These are phyloP conservation scores for Mycena haematopus DNA, from an alignment of 768 basidiomycete species.

Conservation along the genomic window DNA sequence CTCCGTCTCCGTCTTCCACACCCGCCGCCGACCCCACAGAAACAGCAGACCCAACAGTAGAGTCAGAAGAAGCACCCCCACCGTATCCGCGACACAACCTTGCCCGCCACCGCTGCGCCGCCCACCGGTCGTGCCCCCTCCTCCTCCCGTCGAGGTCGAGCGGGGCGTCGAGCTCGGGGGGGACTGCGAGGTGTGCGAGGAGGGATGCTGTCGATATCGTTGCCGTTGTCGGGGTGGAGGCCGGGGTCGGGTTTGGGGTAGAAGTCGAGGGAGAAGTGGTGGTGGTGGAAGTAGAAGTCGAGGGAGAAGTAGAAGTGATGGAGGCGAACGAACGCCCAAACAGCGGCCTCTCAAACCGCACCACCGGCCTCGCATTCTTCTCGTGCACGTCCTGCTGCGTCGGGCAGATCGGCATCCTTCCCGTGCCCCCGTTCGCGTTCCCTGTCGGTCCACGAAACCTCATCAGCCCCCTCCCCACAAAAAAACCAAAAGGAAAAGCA, in stretches of 20 bases:
- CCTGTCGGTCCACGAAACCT: no score
- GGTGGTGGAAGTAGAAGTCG: no score
- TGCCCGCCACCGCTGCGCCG: not conserved
- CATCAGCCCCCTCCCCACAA: no score
- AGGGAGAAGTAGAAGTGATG: no score
- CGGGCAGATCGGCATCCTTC: constrained; percentile 33
- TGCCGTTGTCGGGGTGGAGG: no score
- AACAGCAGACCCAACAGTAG: no score
- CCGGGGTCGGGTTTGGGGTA: not conserved
- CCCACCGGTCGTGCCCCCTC: not conserved
- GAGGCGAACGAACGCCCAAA: not conserved
- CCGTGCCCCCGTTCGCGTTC: not conserved
- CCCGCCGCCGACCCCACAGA: no score
- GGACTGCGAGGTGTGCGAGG: not conserved
- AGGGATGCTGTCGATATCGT: no score
- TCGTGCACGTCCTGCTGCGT: constrained; percentile 56
- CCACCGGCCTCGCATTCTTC: constrained; percentile 46
- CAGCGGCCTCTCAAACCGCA: constrained; percentile 32
- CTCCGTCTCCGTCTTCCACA: no score
- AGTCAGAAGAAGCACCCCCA: no score
- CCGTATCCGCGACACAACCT: not conserved
- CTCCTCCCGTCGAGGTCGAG: not conserved
- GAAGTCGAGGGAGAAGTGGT: not conserved
- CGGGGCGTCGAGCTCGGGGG: not conserved
- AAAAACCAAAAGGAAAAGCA: not conserved